Evolutionary conservation across 2,329 filamentous ascomycete genomes (phyloP).

Genomic region (Ampelomyces quisqualis): DNA sequence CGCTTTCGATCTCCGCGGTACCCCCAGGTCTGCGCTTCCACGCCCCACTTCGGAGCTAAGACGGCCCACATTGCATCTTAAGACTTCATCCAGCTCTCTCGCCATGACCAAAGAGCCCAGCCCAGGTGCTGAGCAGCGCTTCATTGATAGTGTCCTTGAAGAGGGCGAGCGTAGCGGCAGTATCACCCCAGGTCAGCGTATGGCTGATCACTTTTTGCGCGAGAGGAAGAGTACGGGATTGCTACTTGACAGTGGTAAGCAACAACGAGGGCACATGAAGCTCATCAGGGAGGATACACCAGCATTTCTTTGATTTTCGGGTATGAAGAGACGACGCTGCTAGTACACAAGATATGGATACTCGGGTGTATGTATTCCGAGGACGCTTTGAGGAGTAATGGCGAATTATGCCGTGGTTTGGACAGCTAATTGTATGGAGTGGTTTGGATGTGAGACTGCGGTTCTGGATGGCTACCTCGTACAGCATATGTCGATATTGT

Average conservation of each 20-base stretch:
- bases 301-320: constrained; percentile 19
- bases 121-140: constrained; percentile 11
- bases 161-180: constrained; percentile 14
- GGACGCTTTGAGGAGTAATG: no score
- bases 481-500: constrained; percentile 2
- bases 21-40: constrained; percentile 1
- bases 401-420: no score
- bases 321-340: not conserved
- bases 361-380: not conserved
- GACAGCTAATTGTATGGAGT: not conserved
- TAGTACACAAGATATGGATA: not conserved
- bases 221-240: constrained; percentile 15
- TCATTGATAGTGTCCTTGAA: constrained; percentile 13
- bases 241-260: constrained; percentile 4
- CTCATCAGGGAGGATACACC: constrained; percentile 26
- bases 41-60: constrained; percentile 9
- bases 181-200: constrained; percentile 32
- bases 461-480: constrained; percentile 1
- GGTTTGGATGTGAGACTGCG: not conserved
- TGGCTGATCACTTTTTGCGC: constrained; percentile 36
- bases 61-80: constrained; percentile 5
- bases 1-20: constrained; percentile 35
- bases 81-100: constrained; percentile 16
- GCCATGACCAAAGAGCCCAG: constrained; percentile 18
- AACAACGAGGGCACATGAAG: constrained; percentile 6